phyloP scores from a whole-genome alignment of 306 rosid genomes.

The Pyrus betulifolia region DNA sequence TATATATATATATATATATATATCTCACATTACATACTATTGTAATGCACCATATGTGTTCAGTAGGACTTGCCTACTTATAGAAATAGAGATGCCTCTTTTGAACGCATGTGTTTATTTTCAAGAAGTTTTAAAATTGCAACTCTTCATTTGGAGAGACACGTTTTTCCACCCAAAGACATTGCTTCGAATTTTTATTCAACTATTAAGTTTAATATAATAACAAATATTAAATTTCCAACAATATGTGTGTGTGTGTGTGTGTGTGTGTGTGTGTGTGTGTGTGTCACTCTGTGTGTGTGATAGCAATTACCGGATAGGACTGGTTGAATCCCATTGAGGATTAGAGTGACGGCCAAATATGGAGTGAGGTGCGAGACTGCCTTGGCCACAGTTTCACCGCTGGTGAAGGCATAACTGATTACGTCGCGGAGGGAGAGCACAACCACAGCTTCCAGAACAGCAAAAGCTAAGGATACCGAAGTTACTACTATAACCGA shows the following conservation, averaged over 20 bases:
- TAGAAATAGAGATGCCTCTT: no score
- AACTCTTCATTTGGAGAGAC: neutral
- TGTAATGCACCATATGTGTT: no score
- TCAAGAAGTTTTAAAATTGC: no score
- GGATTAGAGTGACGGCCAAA: slow-evolving; percentile 47
- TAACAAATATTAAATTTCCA: neutral
- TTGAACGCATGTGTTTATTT: no score
- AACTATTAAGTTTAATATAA: no score
- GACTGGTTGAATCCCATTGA: slow-evolving; percentile 70
- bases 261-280: neutral
- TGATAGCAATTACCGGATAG: slow-evolving; percentile 39
- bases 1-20: no score
- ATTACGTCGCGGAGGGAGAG: slow-evolving; percentile 45
- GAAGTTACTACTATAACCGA: slow-evolving; percentile 35
- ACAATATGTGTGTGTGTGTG: no score
- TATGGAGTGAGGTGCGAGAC: slow-evolving; percentile 58
- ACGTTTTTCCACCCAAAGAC: neutral
- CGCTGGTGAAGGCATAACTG: slow-evolving; percentile 58
- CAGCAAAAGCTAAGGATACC: slow-evolving; percentile 31
- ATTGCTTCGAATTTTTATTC: no score
- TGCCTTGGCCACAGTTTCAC: slow-evolving; percentile 48
- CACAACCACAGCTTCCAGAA: slow-evolving; percentile 36
- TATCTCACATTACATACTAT: no score
- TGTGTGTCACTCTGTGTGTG: no score
- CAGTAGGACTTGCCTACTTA: no score